These are phyloP conservation scores for Petunia hybrid DNA, from an alignment of 305 asterid species.

Conservation along the genomic window DNA sequence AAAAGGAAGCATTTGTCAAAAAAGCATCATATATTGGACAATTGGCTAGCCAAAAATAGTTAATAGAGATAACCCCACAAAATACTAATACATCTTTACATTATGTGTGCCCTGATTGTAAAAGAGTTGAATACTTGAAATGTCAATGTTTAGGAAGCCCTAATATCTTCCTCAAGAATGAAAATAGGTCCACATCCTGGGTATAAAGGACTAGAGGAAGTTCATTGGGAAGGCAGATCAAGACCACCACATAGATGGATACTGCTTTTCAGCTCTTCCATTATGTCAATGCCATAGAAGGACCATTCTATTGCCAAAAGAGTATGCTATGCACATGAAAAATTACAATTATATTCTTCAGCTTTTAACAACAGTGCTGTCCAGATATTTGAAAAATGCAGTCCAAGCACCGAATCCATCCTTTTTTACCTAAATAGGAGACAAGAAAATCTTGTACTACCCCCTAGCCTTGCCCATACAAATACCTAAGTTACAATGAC, in stretches of 20 bases:
- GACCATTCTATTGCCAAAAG: neutral
- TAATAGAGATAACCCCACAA: neutral
- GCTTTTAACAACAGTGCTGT: neutral
- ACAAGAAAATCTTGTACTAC: neutral
- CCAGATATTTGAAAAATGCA: neutral
- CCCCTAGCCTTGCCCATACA: neutral
- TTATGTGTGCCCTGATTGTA: neutral
- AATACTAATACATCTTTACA: neutral
- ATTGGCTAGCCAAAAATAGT: neutral
- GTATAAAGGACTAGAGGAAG: neutral
- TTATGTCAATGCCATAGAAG: neutral
- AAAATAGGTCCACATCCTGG: constrained; percentile 1
- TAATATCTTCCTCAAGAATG: constrained; percentile 1
- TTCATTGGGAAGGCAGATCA: neutral
- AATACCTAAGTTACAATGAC: neutral
- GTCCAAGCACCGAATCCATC: neutral
- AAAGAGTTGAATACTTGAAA: neutral
- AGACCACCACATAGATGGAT: neutral
- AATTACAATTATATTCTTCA: neutral
- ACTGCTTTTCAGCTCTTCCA: neutral
- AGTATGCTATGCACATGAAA: neutral
- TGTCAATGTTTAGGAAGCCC: neutral
- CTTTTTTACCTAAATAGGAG: neutral
- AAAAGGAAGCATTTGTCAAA: neutral
- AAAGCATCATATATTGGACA: neutral